Evolutionary conservation across 352 stramenopile species (phyloP).

Genomic region (Phytophthora crassamura): DNA sequence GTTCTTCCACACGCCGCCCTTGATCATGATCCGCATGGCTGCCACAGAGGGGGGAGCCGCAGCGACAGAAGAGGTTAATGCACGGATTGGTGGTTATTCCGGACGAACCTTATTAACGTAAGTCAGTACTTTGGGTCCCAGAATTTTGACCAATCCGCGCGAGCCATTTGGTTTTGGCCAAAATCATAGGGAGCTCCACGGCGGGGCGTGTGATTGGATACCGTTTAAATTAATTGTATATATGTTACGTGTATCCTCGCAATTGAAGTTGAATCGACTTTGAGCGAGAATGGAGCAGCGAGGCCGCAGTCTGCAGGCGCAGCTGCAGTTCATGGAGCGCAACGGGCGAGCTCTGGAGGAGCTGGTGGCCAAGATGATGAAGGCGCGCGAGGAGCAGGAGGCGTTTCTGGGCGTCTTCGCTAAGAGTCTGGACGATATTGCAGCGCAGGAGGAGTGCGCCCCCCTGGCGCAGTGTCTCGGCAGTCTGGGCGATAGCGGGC

Average conservation of each 20-base stretch:
- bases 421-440: constrained; percentile 66
- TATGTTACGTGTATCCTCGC: constrained; percentile 17
- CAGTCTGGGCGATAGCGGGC: constrained; percentile 52
- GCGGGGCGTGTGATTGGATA: constrained; percentile 2
- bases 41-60: not conserved
- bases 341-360: constrained; percentile 81
- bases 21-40: constrained; percentile 93
- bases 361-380: constrained; percentile 70
- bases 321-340: constrained; percentile 85
- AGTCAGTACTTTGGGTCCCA: too few relatives aligned
- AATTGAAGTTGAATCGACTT: constrained; percentile 19
- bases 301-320: constrained; percentile 50
- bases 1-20: constrained; percentile 99
- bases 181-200: too few relatives aligned
- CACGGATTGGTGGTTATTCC: too few relatives aligned
- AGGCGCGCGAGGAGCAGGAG: constrained; percentile 72
- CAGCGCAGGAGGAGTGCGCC: constrained; percentile 59
- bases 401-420: constrained; percentile 60
- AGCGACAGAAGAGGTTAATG: too few relatives aligned
- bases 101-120: too few relatives aligned
- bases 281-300: constrained; percentile 51
- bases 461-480: constrained; percentile 59
- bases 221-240: too few relatives aligned
- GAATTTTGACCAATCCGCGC: too few relatives aligned
- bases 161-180: too few relatives aligned